Conservation (phyloP, 139 green algal genomes). For the Medakamo hakoo region DNA sequence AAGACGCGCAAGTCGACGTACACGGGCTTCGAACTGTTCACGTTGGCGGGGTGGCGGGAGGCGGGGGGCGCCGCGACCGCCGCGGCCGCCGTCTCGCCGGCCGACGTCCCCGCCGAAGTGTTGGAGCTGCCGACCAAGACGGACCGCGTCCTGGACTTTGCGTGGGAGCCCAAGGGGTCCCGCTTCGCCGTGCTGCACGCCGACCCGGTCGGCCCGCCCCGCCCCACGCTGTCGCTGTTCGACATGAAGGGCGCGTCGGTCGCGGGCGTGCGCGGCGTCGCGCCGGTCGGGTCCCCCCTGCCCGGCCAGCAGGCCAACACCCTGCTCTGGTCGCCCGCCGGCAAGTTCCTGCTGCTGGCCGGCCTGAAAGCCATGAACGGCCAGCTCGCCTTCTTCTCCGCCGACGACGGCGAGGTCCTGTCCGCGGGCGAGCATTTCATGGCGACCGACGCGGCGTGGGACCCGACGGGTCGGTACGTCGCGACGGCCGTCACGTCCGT, state of each 20-base stretch:
- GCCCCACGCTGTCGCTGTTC: conserved; percentile 79
- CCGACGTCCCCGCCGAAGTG: conserved; percentile 30
- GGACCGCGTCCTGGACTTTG: conserved; percentile 65
- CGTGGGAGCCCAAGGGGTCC: conserved; percentile 85
- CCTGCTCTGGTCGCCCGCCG: conserved; percentile 79
- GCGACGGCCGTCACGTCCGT: conserved; percentile 66
- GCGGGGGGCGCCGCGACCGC: no score
- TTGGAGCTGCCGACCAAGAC: conserved; percentile 56
- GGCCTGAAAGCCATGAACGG: conserved; percentile 84
- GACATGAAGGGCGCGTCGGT: conserved; percentile 59
- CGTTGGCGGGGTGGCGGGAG: conserved; percentile 9
- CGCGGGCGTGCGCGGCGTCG: conserved; percentile 11
- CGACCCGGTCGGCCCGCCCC: conserved; percentile 38
- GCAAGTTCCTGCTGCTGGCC: conserved; percentile 81
- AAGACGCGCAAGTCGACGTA: conserved; percentile 95
- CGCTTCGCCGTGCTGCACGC: conserved; percentile 86
- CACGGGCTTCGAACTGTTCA: conserved; percentile 93
- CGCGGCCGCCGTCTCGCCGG: neutral
- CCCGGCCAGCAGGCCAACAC: conserved; percentile 57
- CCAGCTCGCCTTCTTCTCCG: conserved; percentile 94
- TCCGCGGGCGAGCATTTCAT: conserved; percentile 89
- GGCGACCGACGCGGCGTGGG: conserved; percentile 84
- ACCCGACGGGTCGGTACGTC: conserved; percentile 85
- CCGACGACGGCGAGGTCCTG: conserved; percentile 78
- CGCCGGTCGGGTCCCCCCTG: conserved; percentile 32